These are phyloP conservation scores for Emergomyces pasteurianus DNA, from an alignment of 2,329 filamentous ascomycete genomes.

Conservation along the genomic window DNA sequence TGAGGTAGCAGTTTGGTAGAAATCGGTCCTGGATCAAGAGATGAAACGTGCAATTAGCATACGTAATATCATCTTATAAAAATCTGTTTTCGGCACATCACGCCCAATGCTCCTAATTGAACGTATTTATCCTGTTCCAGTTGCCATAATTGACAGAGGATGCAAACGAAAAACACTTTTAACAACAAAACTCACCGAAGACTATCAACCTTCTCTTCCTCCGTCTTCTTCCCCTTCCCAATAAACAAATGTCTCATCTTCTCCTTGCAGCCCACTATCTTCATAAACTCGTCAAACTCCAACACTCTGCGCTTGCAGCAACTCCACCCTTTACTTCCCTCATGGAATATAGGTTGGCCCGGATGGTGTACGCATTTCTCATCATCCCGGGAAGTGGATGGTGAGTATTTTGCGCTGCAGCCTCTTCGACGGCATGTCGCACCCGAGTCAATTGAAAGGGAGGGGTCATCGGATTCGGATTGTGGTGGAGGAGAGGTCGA, in stretches of 20 bases:
- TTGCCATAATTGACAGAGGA: background rate
- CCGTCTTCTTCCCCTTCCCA: conserved; percentile 52
- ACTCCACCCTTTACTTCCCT: conserved; percentile 94
- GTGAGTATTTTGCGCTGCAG: conserved; percentile 56
- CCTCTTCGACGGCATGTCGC: conserved; percentile 65
- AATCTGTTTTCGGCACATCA: background rate
- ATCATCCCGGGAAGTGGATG: conserved; percentile 47
- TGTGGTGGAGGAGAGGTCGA: conserved; percentile 49
- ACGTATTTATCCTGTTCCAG: background rate
- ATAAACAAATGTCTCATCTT: conserved; percentile 77
- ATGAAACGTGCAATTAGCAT: background rate
- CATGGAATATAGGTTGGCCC: conserved; percentile 85
- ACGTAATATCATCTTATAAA: background rate
- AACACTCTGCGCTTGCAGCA: conserved; percentile 93
- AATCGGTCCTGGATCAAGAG: conserved; percentile 56
- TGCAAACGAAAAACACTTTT: background rate
- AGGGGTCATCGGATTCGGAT: conserved; percentile 77
- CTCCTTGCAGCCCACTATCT: conserved; percentile 79
- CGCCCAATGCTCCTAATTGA: conserved; percentile 1
- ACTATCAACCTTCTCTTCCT: conserved; percentile 65
- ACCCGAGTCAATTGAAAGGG: conserved; percentile 58
- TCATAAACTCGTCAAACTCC: conserved; percentile 97
- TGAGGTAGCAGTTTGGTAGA: conserved; percentile 77
- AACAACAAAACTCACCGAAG: conserved; percentile 56
- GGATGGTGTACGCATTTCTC: conserved; percentile 85